These are phyloP conservation scores for Solanum pimpinellifolium DNA, from an alignment of 257 asterid species.

Conservation along the genomic window DNA sequence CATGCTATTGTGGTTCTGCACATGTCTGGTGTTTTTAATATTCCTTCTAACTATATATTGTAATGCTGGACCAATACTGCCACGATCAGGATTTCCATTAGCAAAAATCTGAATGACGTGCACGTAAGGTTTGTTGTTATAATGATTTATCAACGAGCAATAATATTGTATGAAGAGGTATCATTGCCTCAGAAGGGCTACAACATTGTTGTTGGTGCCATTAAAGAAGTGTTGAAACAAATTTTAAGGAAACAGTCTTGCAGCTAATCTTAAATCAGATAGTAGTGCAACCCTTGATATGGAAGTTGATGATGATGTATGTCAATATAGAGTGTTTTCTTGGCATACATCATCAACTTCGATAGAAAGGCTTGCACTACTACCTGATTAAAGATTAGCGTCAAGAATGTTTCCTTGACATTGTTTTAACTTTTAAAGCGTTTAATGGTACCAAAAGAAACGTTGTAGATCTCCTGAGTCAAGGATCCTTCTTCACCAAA, in stretches of 20 bases:
- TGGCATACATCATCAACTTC: neutral
- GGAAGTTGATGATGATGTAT: no score
- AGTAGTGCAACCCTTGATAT: neutral
- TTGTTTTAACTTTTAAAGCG: neutral
- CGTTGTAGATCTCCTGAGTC: neutral
- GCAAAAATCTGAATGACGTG: neutral
- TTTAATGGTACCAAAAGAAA: neutral
- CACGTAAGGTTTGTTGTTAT: neutral
- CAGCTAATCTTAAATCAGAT: neutral
- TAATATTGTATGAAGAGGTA: neutral
- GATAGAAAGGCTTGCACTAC: neutral
- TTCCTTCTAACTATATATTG: neutral
- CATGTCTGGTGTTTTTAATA: neutral
- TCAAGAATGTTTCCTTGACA: neutral
- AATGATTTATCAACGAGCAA: no score
- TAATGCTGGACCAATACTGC: neutral
- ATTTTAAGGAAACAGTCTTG: neutral
- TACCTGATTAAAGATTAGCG: neutral
- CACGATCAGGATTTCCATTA: neutral
- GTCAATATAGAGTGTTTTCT: no score
- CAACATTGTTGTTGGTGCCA: neutral
- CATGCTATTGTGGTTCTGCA: conserved; percentile 22
- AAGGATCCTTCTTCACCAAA: neutral
- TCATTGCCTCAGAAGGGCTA: neutral
- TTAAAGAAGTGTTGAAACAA: neutral